phyloP scores from a whole-genome alignment of 345 rosid species.

The Eucalyptus tenuipes region DNA sequence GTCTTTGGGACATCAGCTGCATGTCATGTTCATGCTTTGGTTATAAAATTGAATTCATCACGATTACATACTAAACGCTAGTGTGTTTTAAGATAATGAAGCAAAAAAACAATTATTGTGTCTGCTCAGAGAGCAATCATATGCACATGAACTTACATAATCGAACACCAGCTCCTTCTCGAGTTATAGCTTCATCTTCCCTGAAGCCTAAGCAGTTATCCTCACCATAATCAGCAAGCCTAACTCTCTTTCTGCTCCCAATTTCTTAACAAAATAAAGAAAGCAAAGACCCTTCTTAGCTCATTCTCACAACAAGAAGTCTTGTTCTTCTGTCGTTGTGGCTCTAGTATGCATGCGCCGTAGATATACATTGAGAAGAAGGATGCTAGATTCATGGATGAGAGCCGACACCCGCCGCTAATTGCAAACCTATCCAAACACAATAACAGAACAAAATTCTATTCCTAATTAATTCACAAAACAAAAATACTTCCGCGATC shows the following conservation, averaged over 20 bases:
- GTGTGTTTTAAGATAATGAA: background rate
- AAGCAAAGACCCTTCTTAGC: background rate
- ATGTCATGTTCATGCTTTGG: background rate
- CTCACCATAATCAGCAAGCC: conserved; percentile 8
- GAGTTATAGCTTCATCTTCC: background rate
- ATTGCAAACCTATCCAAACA: background rate
- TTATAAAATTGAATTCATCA: background rate
- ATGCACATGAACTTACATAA: background rate
- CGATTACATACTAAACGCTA: background rate
- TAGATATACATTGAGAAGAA: background rate
- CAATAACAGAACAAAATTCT: background rate
- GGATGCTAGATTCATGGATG: background rate
- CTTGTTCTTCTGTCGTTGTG: background rate
- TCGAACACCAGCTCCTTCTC: background rate
- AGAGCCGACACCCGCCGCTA: background rate
- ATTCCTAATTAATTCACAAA: background rate
- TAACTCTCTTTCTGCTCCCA: conserved; percentile 18
- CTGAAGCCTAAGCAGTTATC: background rate
- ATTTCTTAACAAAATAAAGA: conserved; percentile 2
- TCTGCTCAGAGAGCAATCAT: background rate
- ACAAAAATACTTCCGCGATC: background rate
- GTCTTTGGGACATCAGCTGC: conserved; percentile 61
- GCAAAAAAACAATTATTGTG: background rate
- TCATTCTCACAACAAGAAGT: background rate
- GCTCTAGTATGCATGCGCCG: background rate